Percentiles rank a stretch among this genome's conserved stretches.
phyloP scores from a whole-genome alignment of 257 asterid genomes.

The Plantago ovata region DNA sequence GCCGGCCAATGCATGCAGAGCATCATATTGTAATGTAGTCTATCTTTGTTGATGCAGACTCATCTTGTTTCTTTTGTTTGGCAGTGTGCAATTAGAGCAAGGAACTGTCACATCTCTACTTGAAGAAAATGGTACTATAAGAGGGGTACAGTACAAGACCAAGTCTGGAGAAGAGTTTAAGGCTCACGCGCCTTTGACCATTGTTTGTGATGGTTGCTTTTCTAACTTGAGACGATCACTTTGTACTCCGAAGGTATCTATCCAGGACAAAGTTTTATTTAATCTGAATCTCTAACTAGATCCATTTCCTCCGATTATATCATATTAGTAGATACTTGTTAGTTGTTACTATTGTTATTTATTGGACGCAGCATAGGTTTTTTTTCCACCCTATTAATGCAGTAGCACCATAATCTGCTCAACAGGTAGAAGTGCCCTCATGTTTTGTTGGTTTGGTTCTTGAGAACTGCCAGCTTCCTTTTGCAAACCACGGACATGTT shows the following conservation, averaged over 20 bases:
- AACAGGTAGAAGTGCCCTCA: conserved; percentile 47
- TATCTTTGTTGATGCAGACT: neutral
- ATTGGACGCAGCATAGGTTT: neutral
- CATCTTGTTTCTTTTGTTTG: neutral
- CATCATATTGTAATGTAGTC: neutral
- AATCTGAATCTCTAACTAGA: neutral
- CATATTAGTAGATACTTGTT: neutral
- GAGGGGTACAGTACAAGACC: conserved; percentile 57
- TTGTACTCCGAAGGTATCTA: conserved; percentile 56
- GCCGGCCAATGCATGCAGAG: neutral
- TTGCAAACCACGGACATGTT: conserved; percentile 43
- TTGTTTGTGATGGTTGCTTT: conserved; percentile 77
- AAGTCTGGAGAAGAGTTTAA: conserved; percentile 50
- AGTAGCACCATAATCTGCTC: neutral
- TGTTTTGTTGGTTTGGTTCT: conserved; percentile 45
- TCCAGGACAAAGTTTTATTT: conserved; percentile 2
- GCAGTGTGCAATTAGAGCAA: conserved; percentile 66
- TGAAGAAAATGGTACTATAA: conserved; percentile 50
- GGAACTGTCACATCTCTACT: conserved; percentile 64
- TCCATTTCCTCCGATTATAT: neutral
- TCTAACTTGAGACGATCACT: conserved; percentile 62
- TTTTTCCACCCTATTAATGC: neutral
- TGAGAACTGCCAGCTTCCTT: conserved; percentile 37
- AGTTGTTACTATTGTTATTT: neutral
- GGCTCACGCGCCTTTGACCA: conserved; percentile 57